Evolutionary conservation across 306 rosid species (phyloP).

Genomic region (Citrullus mucosospermus): DNA sequence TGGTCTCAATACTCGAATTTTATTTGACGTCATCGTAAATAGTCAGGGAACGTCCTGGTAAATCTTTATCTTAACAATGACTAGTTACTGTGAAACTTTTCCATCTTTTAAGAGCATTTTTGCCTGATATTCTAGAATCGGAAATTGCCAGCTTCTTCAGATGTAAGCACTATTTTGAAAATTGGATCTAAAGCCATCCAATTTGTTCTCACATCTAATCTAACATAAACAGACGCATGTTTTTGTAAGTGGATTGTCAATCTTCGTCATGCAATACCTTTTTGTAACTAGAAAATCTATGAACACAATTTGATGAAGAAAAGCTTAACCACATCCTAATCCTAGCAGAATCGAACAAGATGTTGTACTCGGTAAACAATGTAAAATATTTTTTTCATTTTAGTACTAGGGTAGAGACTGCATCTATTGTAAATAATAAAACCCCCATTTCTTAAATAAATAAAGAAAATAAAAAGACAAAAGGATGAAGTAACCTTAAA

Average conservation of each 20-base stretch:
- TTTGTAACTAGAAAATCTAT: background rate
- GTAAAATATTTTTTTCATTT: background rate
- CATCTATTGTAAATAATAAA: background rate
- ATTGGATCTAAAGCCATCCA: background rate
- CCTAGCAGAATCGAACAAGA: background rate
- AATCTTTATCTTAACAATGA: background rate
- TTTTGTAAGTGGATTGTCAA: background rate
- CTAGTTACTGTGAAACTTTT: background rate
- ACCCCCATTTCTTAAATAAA: background rate
- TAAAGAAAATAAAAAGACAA: background rate
- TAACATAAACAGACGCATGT: background rate
- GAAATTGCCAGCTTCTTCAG: background rate
- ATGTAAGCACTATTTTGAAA: background rate
- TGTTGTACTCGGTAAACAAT: background rate
- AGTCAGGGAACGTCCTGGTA: constrained; percentile 93
- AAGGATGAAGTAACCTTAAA: background rate
- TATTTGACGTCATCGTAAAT: constrained; percentile 60
- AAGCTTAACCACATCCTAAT: background rate
- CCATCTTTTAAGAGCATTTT: background rate
- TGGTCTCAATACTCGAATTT: constrained; percentile 62
- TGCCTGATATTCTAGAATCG: background rate
- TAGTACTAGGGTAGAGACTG: background rate
- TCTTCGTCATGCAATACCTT: background rate
- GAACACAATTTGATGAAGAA: background rate
- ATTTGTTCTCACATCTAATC: background rate